These are phyloP conservation scores for Beauveria sp. DNA, from an alignment of 2,329 filamentous ascomycete species.

Conservation along the genomic window DNA sequence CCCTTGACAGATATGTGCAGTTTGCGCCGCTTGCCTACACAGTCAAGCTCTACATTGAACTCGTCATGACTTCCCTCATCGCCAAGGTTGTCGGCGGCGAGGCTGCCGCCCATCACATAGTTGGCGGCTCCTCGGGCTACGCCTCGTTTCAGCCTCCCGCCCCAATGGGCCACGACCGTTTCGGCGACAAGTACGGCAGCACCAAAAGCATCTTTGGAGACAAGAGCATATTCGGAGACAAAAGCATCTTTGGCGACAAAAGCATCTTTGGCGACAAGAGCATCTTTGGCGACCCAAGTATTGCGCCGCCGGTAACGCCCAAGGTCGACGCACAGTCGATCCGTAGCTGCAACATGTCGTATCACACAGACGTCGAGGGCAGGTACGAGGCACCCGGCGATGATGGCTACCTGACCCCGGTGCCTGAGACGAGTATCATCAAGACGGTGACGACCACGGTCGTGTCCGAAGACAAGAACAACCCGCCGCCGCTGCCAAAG, in stretches of 20 bases:
- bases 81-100: conserved; percentile 11
- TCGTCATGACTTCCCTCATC: conserved; percentile 12
- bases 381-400: conserved; percentile 1
- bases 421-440: conserved; percentile 3
- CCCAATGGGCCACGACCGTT: background rate
- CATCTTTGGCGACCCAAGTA: too few species aligned
- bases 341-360: background rate
- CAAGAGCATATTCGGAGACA: background rate
- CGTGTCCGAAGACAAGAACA: background rate
- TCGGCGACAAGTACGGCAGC: conserved; percentile 5
- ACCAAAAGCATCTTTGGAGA: conserved; percentile 1
- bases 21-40: conserved; percentile 12
- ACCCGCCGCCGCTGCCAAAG: background rate
- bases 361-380: background rate
- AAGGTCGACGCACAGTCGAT: background rate
- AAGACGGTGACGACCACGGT: conserved; percentile 7
- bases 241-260: background rate
- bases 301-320: background rate
- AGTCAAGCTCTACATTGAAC: conserved; percentile 12
- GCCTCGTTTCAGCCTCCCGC: background rate
- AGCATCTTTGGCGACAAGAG: background rate
- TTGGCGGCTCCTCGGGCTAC: background rate
- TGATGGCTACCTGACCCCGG: background rate
- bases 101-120: background rate
- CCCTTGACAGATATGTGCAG: conserved; percentile 10